These are phyloP conservation scores for Wickerhamomyces silvicola DNA, from an alignment of 805 yeast genomes.

Conservation along the genomic window DNA sequence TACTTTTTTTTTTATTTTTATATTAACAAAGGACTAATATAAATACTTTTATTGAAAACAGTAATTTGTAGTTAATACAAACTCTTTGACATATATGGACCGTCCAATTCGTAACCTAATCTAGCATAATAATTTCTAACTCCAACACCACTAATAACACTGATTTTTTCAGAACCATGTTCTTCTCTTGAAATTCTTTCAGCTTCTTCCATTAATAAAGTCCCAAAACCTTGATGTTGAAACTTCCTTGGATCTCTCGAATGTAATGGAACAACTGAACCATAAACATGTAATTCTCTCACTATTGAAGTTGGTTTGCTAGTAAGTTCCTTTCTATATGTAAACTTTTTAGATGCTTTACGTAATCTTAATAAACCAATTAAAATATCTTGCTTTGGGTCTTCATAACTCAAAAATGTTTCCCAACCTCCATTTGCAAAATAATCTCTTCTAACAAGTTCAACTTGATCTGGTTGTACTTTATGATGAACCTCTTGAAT, in stretches of 20 bases:
- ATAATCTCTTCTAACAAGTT: slow-evolving; percentile 89
- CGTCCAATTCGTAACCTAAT: slow-evolving; percentile 87
- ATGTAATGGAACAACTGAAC: slow-evolving; percentile 94
- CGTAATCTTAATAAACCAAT: slow-evolving; percentile 87
- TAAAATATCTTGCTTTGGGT: slow-evolving; percentile 91
- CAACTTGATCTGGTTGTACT: slow-evolving; percentile 95
- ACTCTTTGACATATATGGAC: slow-evolving; percentile 92
- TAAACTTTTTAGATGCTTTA: slow-evolving; percentile 81
- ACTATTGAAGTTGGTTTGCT: slow-evolving; percentile 85
- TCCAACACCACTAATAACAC: slow-evolving; percentile 96
- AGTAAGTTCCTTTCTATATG: slow-evolving; percentile 84
- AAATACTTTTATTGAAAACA: too few species aligned
- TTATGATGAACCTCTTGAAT: slow-evolving; percentile 97
- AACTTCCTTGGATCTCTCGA: slow-evolving; percentile 95
- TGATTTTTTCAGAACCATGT: slow-evolving; percentile 84
- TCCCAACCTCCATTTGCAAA: slow-evolving; percentile 99
- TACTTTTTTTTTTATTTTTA: too few species aligned
- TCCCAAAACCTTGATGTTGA: slow-evolving; percentile 99
- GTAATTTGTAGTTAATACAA: slow-evolving; percentile 12
- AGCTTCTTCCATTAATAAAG: slow-evolving; percentile 96
- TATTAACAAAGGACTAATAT: too few species aligned
- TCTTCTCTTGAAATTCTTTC: slow-evolving; percentile 93
- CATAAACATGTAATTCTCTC: slow-evolving; percentile 96
- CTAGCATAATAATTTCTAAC: slow-evolving; percentile 93
- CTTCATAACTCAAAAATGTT: slow-evolving; percentile 92